These are phyloP conservation scores for Cordyceps cateniannulata DNA, from an alignment of 2,329 filamentous ascomycete species.

Conservation along the genomic window DNA sequence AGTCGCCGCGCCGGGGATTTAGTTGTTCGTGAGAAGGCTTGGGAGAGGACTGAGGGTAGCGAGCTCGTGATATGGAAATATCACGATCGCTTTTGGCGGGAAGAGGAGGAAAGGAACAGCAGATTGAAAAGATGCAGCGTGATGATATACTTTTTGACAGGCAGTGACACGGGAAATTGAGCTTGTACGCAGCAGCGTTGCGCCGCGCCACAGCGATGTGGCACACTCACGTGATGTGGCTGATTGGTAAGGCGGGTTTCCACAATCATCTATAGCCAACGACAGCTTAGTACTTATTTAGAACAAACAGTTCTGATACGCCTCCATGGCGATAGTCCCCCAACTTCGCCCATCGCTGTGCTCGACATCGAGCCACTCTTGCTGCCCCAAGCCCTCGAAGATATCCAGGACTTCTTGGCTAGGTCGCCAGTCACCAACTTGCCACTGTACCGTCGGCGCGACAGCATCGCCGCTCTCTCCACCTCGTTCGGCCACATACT, in stretches of 20 bases:
- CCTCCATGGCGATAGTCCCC: too few species aligned
- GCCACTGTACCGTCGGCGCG: conserved; percentile 18
- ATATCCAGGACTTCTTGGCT: conserved; percentile 15
- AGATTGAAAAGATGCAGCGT: not conserved
- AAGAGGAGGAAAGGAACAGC: not conserved
- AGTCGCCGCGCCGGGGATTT: not conserved
- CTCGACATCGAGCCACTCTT: conserved; percentile 18
- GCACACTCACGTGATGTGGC: conserved; percentile 6
- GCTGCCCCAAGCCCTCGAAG: conserved; percentile 17
- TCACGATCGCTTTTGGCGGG: not conserved
- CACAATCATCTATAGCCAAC: not conserved
- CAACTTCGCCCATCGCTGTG: too few species aligned
- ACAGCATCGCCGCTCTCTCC: not conserved
- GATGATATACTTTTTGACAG: not conserved
- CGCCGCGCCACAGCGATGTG: conserved; percentile 5
- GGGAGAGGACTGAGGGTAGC: too few species aligned
- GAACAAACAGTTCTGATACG: too few species aligned
- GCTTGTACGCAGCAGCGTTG: not conserved
- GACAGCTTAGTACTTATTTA: not conserved
- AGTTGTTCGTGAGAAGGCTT: not conserved
- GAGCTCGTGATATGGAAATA: not conserved
- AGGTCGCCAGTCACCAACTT: conserved; percentile 21
- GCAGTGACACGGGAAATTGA: conserved; percentile 1
- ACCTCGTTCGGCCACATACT: conserved; percentile 15
- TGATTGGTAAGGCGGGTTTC: not conserved